Base-by-base conservation (phyloP, 495 filamentous ascomycete species). In the Saxophila tyrrhenica region DNA sequence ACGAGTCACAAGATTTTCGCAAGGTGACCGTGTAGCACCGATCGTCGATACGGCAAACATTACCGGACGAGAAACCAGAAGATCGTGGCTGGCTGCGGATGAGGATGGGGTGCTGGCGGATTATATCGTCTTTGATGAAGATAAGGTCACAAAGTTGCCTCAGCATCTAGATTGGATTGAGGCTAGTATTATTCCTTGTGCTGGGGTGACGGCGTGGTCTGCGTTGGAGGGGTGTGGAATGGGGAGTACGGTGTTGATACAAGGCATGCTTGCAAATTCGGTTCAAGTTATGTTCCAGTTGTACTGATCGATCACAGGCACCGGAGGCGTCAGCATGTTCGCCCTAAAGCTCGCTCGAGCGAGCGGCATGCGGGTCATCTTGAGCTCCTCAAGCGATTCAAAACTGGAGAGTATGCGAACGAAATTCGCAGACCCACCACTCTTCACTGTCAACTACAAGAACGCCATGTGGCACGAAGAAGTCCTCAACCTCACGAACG, bases 171-270 rank as follows among this genome's bases (percentile, higher is more conserved):
- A 58, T 42, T 74, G 64, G 61, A 54, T 59, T 5, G 50, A 63
- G 3, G 70, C 68, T 20, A 46, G 52, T 39, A 60, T 61, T 0
- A 60, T 72, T 11, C 67, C 69, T 9, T 70, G 67, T 54, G 70
- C 69, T n/a, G 71, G 69, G 0, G 60, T 68, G 0, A 72, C 71
- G 10, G 71, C 71, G 11, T 73, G 71, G 70, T 52, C 63, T 25
- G 69, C 68, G 11, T 50, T 73, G 51, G 64, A 65, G 47, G 65
- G 60, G 0, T 49, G 65, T 20, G 55, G 58, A 15, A 65, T 67
- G 22, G 71, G 71, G 2, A 50, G 66, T 47, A 71, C 52, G n/a
- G 68, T 72, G 20, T 57, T 73, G 47, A 64, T 73, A 45, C 70
- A 73, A 64, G 70, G 69, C 67, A 56, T 24, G 56, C 62, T 20